Evolutionary conservation across 1,139 yeast species (phyloP), one percentile per base, ranked within the genome.

Genomic region (Zygosaccharomyces pseudobailii): DNA sequence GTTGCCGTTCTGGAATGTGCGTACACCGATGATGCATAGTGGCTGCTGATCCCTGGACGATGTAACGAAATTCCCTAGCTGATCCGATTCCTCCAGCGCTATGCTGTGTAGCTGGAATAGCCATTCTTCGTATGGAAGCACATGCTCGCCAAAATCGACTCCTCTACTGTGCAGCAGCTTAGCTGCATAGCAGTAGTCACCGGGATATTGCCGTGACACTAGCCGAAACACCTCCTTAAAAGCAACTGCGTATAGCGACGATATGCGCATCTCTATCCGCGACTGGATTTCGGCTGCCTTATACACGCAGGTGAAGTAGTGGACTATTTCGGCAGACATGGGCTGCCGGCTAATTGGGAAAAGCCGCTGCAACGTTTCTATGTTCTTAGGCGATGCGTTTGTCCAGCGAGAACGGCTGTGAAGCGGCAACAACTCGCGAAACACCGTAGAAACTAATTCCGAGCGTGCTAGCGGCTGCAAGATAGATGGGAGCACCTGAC

Each of bases 401-500:
- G 41, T 10, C 57, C 57, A 54, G 13, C 42, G 44, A 3, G 54
- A 49, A 25, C 49, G 53, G 36, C 42, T 46, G 32, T 55, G 52
- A 24, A 52, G 45, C 17, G 55, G 56, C 9, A 50, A 36, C 39
- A 53, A 42, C 34, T 54, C 54, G 30, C 53, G 51, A 43, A 55
- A 55, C 9, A 54, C 34, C 23, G 53, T 54, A 6, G 49, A 19
- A 17, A 54, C 46, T 5, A 53, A 39, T 20, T 46, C 49, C 17
- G 43, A 40, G 10, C 37, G 38, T 13, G 44, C 46, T 23, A 55
- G 37, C 6, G 58, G 58, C 20, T 50, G 55, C 19, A 54, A 40
- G 20, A 54, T 40, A 19, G 49, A 41, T 4, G 55, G 53, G 24
- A 54, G 19, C 8, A 52, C 46, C 22, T 51, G 40, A 22, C 36